Evolutionary conservation across 2,329 filamentous ascomycete species (phyloP).

Genomic region (Talaromyces amestolkiae): DNA sequence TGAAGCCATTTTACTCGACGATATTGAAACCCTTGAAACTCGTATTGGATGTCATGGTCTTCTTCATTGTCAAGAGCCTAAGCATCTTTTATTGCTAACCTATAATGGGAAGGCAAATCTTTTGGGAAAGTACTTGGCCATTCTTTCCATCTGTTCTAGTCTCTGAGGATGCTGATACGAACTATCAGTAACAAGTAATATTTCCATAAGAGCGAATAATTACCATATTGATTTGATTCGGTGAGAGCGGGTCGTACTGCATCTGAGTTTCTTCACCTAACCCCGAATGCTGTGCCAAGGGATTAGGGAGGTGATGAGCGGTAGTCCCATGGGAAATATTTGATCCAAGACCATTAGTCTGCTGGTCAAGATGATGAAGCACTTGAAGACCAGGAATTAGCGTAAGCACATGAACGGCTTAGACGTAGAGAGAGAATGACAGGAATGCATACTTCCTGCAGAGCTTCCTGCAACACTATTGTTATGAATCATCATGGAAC

Average conservation of each 20-base stretch:
- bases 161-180: neutral
- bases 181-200: neutral
- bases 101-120: conserved; percentile 5
- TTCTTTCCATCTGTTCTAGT: conserved; percentile 3
- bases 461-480: neutral
- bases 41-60: neutral
- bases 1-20: neutral
- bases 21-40: neutral
- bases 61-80: neutral
- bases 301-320: neutral
- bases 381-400: neutral
- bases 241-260: neutral
- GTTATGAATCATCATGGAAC: neutral
- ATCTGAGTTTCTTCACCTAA: neutral
- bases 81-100: neutral
- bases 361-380: neutral
- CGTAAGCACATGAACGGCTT: neutral
- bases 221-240: neutral
- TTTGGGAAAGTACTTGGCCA: conserved; percentile 9
- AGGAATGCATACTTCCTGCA: neutral
- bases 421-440: neutral
- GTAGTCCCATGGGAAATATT: neutral
- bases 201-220: neutral
- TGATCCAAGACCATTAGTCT: neutral
- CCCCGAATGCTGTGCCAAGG: neutral